Evolutionary conservation across 768 basidiomycete species (phyloP).

Genomic region (Lactarius hatsudake): DNA sequence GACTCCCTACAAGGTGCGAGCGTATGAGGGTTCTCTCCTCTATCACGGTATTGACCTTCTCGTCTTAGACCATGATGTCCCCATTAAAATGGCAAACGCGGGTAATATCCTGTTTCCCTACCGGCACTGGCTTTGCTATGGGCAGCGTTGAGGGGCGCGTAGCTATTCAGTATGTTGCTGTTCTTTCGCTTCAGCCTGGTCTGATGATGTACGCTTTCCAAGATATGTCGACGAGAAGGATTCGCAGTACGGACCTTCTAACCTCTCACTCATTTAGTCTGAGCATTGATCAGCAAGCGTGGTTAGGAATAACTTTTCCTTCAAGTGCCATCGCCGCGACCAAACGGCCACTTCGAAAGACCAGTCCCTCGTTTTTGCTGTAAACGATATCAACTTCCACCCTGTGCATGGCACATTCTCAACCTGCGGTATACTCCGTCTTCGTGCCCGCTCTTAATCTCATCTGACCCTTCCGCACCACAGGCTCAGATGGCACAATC

Average conservation of each 20-base stretch:
- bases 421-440: constrained; percentile 35
- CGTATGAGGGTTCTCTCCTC: background rate
- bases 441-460: too few species aligned
- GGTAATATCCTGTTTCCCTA: constrained; percentile 78
- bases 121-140: constrained; percentile 75
- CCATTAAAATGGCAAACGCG: constrained; percentile 95
- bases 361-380: constrained; percentile 50
- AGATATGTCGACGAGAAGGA: constrained; percentile 90
- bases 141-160: constrained; percentile 90
- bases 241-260: constrained; percentile 44
- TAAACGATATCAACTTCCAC: constrained; percentile 58
- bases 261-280: background rate
- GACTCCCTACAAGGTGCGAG: constrained; percentile 65
- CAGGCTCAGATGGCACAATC: constrained; percentile 81
- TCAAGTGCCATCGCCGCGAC: constrained; percentile 50
- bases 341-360: constrained; percentile 36
- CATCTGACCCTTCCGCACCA: background rate
- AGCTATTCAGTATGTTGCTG: constrained; percentile 83
- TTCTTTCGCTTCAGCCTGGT: background rate
- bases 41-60: background rate
- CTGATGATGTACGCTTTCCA: background rate
- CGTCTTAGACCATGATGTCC: constrained; percentile 65
- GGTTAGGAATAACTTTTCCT: constrained; percentile 51
- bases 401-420: constrained; percentile 52
- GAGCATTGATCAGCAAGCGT: background rate